Base-by-base conservation (phyloP, 495 filamentous ascomycete species). In the Immersiella caudata region DNA sequence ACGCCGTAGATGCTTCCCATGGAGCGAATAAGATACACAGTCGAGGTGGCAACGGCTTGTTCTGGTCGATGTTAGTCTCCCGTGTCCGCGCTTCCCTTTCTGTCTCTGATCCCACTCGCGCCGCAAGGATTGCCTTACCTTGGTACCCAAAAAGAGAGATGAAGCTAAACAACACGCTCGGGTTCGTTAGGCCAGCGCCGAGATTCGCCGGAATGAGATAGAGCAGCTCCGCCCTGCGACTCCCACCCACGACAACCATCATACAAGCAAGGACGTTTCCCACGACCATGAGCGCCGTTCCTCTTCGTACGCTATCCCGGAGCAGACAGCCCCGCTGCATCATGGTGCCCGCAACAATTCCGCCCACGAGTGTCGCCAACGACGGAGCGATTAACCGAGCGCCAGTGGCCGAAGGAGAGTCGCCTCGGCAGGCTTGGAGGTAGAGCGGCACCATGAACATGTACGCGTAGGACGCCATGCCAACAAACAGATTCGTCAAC, bases 1-100 rank as follows among this genome's bases (percentile, higher is more conserved):
- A 90, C 87, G n/a, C 87, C 87, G 80, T 86, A 89, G 27, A 89
- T 88, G 2, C 80, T 85, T 9, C 88, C 88, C 62, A 89, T 81
- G n/a, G 85, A 88, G 35, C 87, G 86, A 60, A 88, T 84, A 55
- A 89, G 81, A 67, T 89, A 89, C 21, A 88, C 86, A 0, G 84
- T 89, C 7, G 87, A 89, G 1, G 88, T 82, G 0, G 87, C 88
- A n/a, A 90, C 87, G 16, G 87, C 87, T 72, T 89, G 87, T 59
- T 89, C 88, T 88, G 67, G 9, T 20, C 2, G 18, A 35, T 54
- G 59, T 74, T 62, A 71, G 68, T 69, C 6, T 46, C 11, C 4
- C 16, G 20, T 25, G n/a, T n/a, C 22, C 26, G 12, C 2, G 8
- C 2, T 6, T 27, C 26, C 6, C 12, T 60, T n/a, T n/a, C 29